phyloP scores from a whole-genome alignment of 2,329 filamentous ascomycete species.

The Coleophoma crateriformis region DNA sequence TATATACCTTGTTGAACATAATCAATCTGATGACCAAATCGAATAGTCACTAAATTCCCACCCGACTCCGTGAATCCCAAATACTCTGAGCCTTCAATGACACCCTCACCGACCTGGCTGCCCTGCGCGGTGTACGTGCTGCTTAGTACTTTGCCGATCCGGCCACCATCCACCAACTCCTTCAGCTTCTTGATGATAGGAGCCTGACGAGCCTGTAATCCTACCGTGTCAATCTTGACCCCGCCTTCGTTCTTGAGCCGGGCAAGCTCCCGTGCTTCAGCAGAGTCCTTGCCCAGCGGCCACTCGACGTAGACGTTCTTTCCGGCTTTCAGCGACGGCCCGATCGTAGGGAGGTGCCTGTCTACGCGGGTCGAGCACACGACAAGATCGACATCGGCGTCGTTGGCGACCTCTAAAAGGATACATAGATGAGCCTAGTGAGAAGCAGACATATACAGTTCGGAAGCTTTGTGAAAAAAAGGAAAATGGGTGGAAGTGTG shows the following conservation, averaged over 20 bases:
- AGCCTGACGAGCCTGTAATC: constrained; percentile 34
- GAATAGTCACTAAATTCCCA: constrained; percentile 21
- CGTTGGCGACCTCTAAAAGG: constrained; percentile 32
- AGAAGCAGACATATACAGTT: background rate
- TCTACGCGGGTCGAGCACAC: constrained; percentile 39
- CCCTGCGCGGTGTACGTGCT: constrained; percentile 9
- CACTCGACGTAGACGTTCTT: constrained; percentile 46
- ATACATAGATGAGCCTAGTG: background rate
- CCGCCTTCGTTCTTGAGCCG: constrained; percentile 32
- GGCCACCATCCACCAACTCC: constrained; percentile 36
- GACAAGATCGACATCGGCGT: constrained; percentile 41
- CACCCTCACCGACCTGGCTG: constrained; percentile 2
- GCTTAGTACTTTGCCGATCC: constrained; percentile 47
- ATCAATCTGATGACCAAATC: constrained; percentile 33
- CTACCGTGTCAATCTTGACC: constrained; percentile 23
- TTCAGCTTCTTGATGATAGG: constrained; percentile 38
- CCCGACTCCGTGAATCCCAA: constrained; percentile 40
- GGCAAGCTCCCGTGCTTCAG: constrained; percentile 37
- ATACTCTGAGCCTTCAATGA: constrained; percentile 34
- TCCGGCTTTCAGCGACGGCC: constrained; percentile 36
- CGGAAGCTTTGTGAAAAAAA: no score
- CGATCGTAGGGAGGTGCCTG: constrained; percentile 33
- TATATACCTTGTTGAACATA: constrained; percentile 24
- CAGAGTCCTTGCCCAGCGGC: constrained; percentile 37
- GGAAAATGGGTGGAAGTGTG: no score